phyloP scores from a whole-genome alignment of 495 filamentous ascomycete species.

The Xylaria grammica region DNA sequence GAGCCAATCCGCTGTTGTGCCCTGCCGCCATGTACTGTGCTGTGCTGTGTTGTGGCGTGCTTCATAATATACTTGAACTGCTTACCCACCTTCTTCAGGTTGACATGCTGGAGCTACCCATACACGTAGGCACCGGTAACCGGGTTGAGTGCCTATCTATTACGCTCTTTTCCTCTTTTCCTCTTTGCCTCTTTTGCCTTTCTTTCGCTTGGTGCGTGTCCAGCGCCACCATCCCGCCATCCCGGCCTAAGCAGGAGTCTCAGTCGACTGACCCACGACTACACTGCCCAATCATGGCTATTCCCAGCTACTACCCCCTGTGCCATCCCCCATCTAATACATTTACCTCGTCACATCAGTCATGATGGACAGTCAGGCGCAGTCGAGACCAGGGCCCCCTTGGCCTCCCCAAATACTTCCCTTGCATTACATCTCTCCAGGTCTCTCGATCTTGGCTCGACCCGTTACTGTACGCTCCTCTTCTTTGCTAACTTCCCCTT shows the following conservation, averaged over 20 bases:
- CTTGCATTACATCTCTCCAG: slow-evolving; percentile 34
- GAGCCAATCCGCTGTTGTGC: background rate
- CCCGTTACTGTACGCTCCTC: slow-evolving; percentile 16
- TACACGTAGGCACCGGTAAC: slow-evolving; percentile 17
- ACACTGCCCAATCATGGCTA: slow-evolving; percentile 37
- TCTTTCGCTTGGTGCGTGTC: slow-evolving; percentile 20
- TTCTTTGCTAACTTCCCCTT: slow-evolving; percentile 34
- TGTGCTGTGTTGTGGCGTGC: slow-evolving; percentile 10
- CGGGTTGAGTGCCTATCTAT: slow-evolving; percentile 6
- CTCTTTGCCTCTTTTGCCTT: slow-evolving; percentile 11
- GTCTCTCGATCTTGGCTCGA: slow-evolving; percentile 30
- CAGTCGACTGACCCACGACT: slow-evolving; percentile 39
- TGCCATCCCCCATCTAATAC: slow-evolving; percentile 30
- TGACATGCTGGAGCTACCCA: background rate
- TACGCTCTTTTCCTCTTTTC: too few relatives aligned
- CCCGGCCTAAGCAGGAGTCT: slow-evolving; percentile 36
- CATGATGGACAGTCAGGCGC: slow-evolving; percentile 32
- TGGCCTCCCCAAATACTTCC: slow-evolving; percentile 23
- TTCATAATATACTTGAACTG: background rate
- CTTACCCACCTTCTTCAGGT: background rate
- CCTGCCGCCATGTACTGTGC: background rate
- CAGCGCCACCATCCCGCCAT: slow-evolving; percentile 27
- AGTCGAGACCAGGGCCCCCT: slow-evolving; percentile 32
- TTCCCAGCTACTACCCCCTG: slow-evolving; percentile 31
- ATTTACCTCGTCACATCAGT: slow-evolving; percentile 22